Evolutionary conservation across 1,284 basidiomycete genomes (phyloP).

Genomic region (Ceratobasidium sp.): DNA sequence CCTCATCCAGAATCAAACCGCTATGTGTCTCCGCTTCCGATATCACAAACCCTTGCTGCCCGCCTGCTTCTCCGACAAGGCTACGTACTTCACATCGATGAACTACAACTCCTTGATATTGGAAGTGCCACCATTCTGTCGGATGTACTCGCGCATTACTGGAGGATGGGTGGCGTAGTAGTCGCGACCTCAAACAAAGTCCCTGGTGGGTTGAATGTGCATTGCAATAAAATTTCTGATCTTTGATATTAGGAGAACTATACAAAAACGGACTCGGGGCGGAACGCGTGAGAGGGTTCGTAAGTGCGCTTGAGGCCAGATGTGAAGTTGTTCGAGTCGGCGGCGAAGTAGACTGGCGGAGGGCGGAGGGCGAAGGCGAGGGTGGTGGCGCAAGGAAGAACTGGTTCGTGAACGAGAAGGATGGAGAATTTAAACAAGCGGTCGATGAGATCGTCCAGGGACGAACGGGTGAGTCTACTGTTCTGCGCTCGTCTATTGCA

Average conservation of each 20-base stretch:
- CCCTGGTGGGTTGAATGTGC: too few relatives aligned
- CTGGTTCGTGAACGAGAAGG: slow-evolving; percentile 44
- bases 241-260: too few relatives aligned
- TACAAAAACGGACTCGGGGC: slow-evolving; percentile 73
- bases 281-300: slow-evolving; percentile 67
- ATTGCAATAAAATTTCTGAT: too few relatives aligned
- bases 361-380: slow-evolving; percentile 42
- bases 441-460: slow-evolving; percentile 46
- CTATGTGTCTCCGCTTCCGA: slow-evolving; percentile 48
- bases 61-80: slow-evolving; percentile 59
- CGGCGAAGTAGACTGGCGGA: slow-evolving; percentile 55
- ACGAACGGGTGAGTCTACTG: slow-evolving; percentile 52
- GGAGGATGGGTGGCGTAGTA: slow-evolving; percentile 75
- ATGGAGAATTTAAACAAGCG: slow-evolving; percentile 47
- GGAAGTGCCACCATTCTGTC: slow-evolving; percentile 68
- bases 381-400: slow-evolving; percentile 44
- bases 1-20: too few relatives aligned
- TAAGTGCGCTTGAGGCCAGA: slow-evolving; percentile 65
- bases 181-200: slow-evolving; percentile 63
- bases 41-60: slow-evolving; percentile 55
- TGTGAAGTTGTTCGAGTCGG: slow-evolving; percentile 67
- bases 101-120: slow-evolving; percentile 75
- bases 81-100: slow-evolving; percentile 70
- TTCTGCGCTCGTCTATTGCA: too few relatives aligned
- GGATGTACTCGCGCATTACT: slow-evolving; percentile 76